Evolutionary conservation across 495 filamentous ascomycete genomes (phyloP).

Genomic region (Xylaria sp.): DNA sequence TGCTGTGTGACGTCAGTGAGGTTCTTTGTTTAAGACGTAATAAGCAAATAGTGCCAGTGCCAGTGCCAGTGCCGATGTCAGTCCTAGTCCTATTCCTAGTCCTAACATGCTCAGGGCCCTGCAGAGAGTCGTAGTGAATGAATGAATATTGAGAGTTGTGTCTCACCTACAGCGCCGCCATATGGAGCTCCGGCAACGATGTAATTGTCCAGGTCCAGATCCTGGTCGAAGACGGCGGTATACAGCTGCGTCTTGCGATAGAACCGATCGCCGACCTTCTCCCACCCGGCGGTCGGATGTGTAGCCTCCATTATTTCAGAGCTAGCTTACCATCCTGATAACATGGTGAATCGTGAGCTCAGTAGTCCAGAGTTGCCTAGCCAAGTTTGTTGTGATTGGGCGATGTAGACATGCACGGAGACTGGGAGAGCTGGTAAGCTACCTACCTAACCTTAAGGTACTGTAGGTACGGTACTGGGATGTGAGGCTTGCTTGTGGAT

Average conservation of each 20-base stretch:
- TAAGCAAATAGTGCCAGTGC: neutral
- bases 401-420: neutral
- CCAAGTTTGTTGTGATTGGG: conserved; percentile 14
- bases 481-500: neutral
- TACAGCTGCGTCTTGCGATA: conserved; percentile 95
- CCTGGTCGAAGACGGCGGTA: conserved; percentile 87
- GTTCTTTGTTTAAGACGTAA: neutral
- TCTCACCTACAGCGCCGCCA: conserved; percentile 86
- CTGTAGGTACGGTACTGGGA: no score
- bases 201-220: conserved; percentile 95
- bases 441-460: no score
- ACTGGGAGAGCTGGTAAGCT: neutral
- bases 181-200: conserved; percentile 92
- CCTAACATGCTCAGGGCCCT: no score
- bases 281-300: conserved; percentile 89
- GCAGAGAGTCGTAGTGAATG: conserved; percentile 13
- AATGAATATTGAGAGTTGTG: no score
- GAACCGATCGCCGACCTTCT: conserved; percentile 86
- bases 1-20: conserved; percentile 59
- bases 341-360: conserved; percentile 28
- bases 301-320: conserved; percentile 51
- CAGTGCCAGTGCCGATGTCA: no score
- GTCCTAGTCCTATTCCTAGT: no score
- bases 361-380: neutral
- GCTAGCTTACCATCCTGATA: conserved; percentile 46